A percentile compares a stretch with the other conserved stretches of the same genome.
These are phyloP conservation scores for Dictyostelium firmibasis DNA, from an alignment of 78 protist genomes.

Conservation along the genomic window DNA sequence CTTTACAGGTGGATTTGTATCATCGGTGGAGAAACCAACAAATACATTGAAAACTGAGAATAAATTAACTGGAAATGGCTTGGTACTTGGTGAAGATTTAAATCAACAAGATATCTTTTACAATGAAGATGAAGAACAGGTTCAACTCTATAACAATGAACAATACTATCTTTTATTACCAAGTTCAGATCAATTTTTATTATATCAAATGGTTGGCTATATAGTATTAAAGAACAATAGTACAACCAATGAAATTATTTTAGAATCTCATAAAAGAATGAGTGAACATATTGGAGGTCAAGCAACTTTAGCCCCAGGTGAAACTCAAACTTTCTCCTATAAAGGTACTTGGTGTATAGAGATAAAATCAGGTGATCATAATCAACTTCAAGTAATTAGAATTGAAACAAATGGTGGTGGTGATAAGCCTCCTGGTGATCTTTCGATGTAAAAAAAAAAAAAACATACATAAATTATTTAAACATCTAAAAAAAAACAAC, in stretches of 20 bases:
- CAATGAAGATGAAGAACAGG: constrained; percentile 24
- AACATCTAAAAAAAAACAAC: not conserved
- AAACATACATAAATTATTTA: not conserved
- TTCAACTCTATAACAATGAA: not conserved
- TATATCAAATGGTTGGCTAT: constrained; percentile 30
- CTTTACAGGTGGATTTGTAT: constrained; percentile 57
- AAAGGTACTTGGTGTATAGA: constrained; percentile 61
- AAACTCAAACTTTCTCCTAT: constrained; percentile 39
- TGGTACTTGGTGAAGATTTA: constrained; percentile 36
- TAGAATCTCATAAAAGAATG: constrained; percentile 67
- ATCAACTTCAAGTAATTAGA: constrained; percentile 19
- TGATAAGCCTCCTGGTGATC: constrained; percentile 30
- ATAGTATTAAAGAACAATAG: constrained; percentile 40
- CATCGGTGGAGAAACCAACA: not conserved
- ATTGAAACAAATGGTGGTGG: constrained; percentile 53
- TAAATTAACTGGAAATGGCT: constrained; percentile 15
- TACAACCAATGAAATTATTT: not conserved
- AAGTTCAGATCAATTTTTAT: constrained; percentile 59
- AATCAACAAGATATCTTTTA: constrained; percentile 12
- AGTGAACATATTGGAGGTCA: constrained; percentile 35
- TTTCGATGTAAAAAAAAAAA: constrained; percentile 14
- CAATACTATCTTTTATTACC: constrained; percentile 26
- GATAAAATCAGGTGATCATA: not conserved
- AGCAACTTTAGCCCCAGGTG: not conserved
- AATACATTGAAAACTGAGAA: not conserved